These are phyloP conservation scores for Pezizomycotina sp. DNA, from an alignment of 2,329 filamentous ascomycete species.

Conservation along the genomic window DNA sequence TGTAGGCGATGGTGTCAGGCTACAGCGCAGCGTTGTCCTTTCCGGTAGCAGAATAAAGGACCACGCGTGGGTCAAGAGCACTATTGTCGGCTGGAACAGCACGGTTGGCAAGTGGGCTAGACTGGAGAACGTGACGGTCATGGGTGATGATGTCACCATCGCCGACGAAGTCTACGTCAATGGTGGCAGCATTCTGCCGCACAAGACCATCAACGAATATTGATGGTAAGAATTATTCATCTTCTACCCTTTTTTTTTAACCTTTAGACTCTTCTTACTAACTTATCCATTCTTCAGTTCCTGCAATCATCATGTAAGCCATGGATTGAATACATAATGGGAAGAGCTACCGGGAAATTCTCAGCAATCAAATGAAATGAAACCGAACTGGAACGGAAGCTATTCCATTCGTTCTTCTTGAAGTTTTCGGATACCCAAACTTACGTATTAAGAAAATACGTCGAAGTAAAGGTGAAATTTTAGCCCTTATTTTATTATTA, in stretches of 20 bases:
- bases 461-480: too few species aligned
- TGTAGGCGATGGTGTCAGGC: conserved; percentile 79
- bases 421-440: too few species aligned
- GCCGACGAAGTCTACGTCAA: conserved; percentile 98
- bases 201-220: conserved; percentile 99
- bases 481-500: too few species aligned
- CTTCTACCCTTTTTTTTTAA: too few species aligned
- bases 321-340: too few species aligned
- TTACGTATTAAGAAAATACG: too few species aligned
- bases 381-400: too few species aligned
- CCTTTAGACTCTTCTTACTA: too few species aligned
- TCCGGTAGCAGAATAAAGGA: conserved; percentile 90
- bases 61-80: conserved; percentile 96
- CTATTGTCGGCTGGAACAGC: conserved; percentile 97
- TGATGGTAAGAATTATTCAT: conserved; percentile 60
- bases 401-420: too few species aligned
- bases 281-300: conserved; percentile 25
- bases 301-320: conserved; percentile 35
- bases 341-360: too few species aligned
- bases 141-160: conserved; percentile 94
- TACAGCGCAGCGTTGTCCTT: conserved; percentile 84
- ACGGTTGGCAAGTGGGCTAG: conserved; percentile 88
- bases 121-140: conserved; percentile 92
- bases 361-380: too few species aligned
- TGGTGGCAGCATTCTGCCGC: conserved; percentile 80